These are phyloP conservation scores for Eucalyptus pauciflora DNA, from an alignment of 345 rosid genomes.

Conservation along the genomic window DNA sequence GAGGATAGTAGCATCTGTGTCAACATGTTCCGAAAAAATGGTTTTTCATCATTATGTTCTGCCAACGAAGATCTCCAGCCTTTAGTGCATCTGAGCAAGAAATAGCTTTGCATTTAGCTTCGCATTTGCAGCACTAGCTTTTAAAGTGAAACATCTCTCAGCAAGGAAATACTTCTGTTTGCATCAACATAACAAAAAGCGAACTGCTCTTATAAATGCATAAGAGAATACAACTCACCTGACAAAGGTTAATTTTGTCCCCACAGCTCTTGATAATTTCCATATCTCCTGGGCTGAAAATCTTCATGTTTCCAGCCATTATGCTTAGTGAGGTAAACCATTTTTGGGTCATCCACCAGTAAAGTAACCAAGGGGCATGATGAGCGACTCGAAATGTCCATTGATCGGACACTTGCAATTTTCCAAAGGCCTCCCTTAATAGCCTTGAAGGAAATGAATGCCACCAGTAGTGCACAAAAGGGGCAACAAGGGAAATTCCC, in stretches of 20 bases:
- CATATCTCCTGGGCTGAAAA: constrained; percentile 32
- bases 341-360: constrained; percentile 92
- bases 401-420: constrained; percentile 24
- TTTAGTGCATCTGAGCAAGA: not conserved
- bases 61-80: not conserved
- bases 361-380: constrained; percentile 58
- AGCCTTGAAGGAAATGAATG: constrained; percentile 44
- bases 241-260: constrained; percentile 23
- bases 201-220: not conserved
- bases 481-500: constrained; percentile 63
- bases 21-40: not conserved
- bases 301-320: constrained; percentile 19
- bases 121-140: not conserved
- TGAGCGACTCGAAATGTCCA: constrained; percentile 61
- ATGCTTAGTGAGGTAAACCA: constrained; percentile 51
- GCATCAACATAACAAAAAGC: not conserved
- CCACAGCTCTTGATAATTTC: constrained; percentile 15
- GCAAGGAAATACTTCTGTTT: not conserved
- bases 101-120: not conserved
- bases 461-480: constrained; percentile 91
- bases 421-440: constrained; percentile 15
- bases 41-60: not conserved
- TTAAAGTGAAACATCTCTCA: not conserved
- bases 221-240: constrained; percentile 21
- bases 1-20: not conserved